Conservation (phyloP, 768 basidiomycete species). For the Pisolithus marmoratus region DNA sequence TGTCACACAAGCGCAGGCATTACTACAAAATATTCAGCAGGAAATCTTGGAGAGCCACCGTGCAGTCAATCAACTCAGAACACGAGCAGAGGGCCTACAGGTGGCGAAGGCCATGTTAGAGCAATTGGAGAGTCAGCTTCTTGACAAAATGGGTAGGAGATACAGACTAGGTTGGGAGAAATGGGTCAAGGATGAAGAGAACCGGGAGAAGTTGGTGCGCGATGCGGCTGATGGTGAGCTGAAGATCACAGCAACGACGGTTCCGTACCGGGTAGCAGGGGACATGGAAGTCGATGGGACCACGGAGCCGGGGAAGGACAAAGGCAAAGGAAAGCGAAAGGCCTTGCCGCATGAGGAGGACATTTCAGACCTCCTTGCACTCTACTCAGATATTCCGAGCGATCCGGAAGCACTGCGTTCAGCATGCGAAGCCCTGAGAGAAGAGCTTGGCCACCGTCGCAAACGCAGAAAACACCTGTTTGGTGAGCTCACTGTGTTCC, state of each 20-base stretch:
- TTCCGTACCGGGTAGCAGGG: constrained; percentile 43
- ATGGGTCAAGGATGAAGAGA: constrained; percentile 84
- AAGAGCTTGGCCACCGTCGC: constrained; percentile 59
- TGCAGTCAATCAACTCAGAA: constrained; percentile 61
- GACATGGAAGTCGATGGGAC: constrained; percentile 38
- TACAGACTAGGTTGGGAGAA: constrained; percentile 89
- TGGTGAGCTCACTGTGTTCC: constrained; percentile 70
- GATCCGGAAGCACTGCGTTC: constrained; percentile 48
- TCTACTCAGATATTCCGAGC: constrained; percentile 54
- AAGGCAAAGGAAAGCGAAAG: constrained; percentile 52
- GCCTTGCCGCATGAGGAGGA: constrained; percentile 46
- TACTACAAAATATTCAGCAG: constrained; percentile 80
- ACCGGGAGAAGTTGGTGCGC: constrained; percentile 64
- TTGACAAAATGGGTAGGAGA: constrained; percentile 71
- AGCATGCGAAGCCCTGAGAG: constrained; percentile 56
- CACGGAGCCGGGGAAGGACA: constrained; percentile 36
- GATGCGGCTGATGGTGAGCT: constrained; percentile 57
- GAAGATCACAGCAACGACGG: constrained; percentile 38
- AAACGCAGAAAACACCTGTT: constrained; percentile 69
- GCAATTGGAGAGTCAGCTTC: constrained; percentile 60
- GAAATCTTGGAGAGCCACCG: constrained; percentile 87
- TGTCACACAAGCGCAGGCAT: constrained; percentile 80
- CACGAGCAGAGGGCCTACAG: constrained; percentile 60
- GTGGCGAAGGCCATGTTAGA: constrained; percentile 54
- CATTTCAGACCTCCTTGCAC: constrained; percentile 53